A percentile compares a stretch with the other conserved stretches of the same genome.
These are phyloP conservation scores for Mucor sp. DNA, from an alignment of 371 early-diverging fungal species.

Conservation along the genomic window DNA sequence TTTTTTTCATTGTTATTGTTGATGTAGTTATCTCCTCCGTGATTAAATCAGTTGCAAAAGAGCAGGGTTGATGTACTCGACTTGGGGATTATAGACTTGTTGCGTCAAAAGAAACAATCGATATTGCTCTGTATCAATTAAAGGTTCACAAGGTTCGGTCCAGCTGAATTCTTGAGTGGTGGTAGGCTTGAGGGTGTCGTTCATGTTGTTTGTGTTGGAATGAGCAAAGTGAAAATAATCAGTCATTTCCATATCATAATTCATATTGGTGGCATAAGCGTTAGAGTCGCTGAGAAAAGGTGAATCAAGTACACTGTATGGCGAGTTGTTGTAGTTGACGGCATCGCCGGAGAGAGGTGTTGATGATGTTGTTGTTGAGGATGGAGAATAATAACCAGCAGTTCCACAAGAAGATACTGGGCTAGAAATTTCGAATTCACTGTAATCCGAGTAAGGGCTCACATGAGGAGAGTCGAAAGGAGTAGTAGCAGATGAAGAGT, in stretches of 20 bases:
- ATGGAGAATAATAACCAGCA: neutral
- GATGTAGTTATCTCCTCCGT: neutral
- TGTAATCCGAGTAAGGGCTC: conserved; percentile 8
- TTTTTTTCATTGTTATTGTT: neutral
- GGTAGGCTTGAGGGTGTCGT: neutral
- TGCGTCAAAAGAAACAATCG: neutral
- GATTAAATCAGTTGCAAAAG: neutral
- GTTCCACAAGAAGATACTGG: neutral
- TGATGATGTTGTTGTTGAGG: neutral
- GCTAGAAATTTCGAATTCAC: neutral
- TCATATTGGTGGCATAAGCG: neutral
- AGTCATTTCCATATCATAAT: neutral
- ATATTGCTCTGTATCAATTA: neutral
- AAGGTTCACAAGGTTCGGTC: neutral
- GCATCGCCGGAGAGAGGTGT: neutral
- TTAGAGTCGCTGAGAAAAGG: conserved; percentile 8
- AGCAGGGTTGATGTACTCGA: conserved; percentile 10
- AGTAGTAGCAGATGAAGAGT: neutral
- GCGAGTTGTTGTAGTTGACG: neutral
- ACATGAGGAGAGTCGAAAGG: neutral
- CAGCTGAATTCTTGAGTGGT: neutral
- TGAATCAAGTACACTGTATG: conserved; percentile 1
- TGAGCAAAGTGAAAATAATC: conserved; percentile 5
- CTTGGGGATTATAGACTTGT: neutral
- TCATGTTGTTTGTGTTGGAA: neutral